Evolutionary conservation across 116 monocot species (phyloP).

Genomic region (Dioscorea cayenensis): DNA sequence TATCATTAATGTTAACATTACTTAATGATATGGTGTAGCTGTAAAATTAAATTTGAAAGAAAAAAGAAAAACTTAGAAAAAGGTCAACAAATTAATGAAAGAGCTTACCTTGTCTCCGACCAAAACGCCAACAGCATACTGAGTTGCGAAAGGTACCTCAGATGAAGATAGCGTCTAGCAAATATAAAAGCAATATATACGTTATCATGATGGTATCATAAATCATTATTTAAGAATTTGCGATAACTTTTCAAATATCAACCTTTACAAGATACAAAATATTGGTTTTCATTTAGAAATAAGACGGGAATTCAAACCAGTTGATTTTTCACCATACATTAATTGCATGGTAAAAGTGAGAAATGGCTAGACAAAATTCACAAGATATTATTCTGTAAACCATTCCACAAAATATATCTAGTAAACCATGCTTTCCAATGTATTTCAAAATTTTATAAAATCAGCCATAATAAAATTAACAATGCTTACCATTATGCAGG

Average conservation of each 20-base stretch:
- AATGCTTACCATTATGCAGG: too few species aligned
- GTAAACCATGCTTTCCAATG: too few species aligned
- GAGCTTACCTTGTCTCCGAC: background rate
- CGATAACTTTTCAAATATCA: background rate
- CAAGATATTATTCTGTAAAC: too few species aligned
- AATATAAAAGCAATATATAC: background rate
- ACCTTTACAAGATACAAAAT: background rate
- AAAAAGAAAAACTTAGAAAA: background rate
- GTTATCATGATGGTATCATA: background rate
- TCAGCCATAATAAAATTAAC: too few species aligned
- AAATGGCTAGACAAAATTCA: too few species aligned
- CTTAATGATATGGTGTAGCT: background rate
- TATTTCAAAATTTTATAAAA: too few species aligned
- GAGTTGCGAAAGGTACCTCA: background rate
- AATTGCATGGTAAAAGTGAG: too few species aligned
- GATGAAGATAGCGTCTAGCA: constrained; percentile 9
- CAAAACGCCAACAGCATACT: constrained; percentile 2
- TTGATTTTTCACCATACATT: too few species aligned
- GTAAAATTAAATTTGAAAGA: background rate
- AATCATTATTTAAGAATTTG: background rate
- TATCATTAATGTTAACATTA: background rate
- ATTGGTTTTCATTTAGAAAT: too few species aligned
- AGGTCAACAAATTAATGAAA: background rate
- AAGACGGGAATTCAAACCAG: too few species aligned
- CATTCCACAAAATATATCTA: too few species aligned